Conservation (phyloP, 208 protist species). For the Porcisia hertigi region DNA sequence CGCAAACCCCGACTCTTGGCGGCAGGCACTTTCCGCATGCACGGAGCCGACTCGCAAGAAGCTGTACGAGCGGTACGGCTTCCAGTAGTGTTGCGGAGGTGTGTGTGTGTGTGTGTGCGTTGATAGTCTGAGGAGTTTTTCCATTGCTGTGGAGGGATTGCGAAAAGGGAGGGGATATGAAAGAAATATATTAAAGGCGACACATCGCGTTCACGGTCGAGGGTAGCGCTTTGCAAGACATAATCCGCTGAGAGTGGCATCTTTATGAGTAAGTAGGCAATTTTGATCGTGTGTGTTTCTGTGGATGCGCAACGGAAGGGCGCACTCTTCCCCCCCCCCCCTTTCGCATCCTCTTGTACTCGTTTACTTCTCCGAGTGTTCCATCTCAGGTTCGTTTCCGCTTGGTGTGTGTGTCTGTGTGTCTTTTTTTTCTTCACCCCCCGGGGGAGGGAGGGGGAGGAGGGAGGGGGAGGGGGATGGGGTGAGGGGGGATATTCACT, state of each 20-base stretch:
- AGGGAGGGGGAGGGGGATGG: too few relatives aligned
- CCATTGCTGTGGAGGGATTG: background rate
- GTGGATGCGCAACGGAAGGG: background rate
- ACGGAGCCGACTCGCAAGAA: conserved; percentile 48
- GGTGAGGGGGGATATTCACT: too few relatives aligned
- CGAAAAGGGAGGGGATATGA: background rate
- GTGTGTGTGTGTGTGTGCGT: background rate
- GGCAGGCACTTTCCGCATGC: conserved; percentile 42
- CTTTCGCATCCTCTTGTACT: background rate
- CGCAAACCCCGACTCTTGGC: conserved; percentile 43
- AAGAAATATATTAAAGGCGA: background rate
- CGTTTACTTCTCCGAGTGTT: background rate
- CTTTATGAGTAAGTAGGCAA: background rate
- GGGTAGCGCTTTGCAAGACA: too few relatives aligned
- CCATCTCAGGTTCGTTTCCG: background rate
- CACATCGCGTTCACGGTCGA: background rate
- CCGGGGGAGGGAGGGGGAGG: too few relatives aligned
- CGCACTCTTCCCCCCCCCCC: background rate
- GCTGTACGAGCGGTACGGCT: conserved; percentile 74
- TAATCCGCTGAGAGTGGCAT: background rate
- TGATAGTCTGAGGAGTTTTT: background rate
- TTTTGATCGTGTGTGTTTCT: background rate
- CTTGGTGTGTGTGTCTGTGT: background rate
- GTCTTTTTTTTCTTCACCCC: background rate
- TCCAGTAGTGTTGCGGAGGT: conserved; percentile 36